These are phyloP conservation scores for Macadamia tetraphylla DNA, from an alignment of 164 flowering plant species.

Conservation along the genomic window DNA sequence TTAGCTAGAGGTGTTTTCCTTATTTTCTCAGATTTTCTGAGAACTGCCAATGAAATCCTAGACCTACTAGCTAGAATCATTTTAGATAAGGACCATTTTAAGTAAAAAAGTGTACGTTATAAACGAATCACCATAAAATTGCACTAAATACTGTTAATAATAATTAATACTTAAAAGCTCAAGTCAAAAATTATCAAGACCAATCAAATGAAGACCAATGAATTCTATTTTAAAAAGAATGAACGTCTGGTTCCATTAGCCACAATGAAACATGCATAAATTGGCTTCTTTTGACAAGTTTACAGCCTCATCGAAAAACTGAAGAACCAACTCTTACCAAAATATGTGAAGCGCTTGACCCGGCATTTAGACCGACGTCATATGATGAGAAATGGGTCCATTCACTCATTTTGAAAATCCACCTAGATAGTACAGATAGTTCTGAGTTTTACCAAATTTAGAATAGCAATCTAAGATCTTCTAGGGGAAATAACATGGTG, in stretches of 20 bases:
- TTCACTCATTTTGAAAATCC: constrained; percentile 94
- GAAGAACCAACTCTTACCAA: constrained; percentile 40
- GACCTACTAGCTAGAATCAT: too few relatives aligned
- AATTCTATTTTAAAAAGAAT: too few relatives aligned
- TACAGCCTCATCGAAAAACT: not conserved
- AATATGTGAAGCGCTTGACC: constrained; percentile 82
- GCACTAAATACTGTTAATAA: not conserved
- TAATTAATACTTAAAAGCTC: not conserved
- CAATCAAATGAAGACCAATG: not conserved
- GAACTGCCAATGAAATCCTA: too few relatives aligned
- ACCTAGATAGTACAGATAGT: constrained; percentile 38
- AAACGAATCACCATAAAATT: not conserved
- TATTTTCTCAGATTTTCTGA: too few relatives aligned
- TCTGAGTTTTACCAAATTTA: not conserved
- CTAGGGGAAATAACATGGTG: not conserved
- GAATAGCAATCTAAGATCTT: constrained; percentile 2
- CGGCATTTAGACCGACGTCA: constrained; percentile 76
- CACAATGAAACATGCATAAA: not conserved
- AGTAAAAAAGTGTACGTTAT: too few relatives aligned
- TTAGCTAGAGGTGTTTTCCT: too few relatives aligned
- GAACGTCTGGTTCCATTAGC: too few relatives aligned
- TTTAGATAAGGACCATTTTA: too few relatives aligned
- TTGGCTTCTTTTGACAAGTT: not conserved
- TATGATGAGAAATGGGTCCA: constrained; percentile 90
- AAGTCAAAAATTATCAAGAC: not conserved